Evolutionary conservation across 75 land plant genomes (phyloP), one percentile per base, ranked within the genome.

Genomic region (Sequoiadendron giganteum): DNA sequence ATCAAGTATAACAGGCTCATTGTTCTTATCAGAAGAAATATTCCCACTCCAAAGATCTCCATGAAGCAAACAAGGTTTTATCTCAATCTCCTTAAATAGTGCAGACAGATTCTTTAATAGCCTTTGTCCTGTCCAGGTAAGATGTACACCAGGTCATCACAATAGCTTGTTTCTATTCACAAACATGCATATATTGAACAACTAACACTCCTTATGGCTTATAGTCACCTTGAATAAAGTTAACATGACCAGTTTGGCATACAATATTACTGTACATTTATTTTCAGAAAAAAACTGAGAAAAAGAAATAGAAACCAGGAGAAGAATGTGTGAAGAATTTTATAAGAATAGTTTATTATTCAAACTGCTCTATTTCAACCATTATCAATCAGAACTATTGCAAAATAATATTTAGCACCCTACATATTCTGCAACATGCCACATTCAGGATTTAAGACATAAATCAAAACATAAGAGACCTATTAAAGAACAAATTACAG

Each of bases 11-110:
- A 98, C 99, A 86, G 99, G 99, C 68, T 96, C 94, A n/a, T 96
- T 97, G 61, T 91, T 90, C 86, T 92, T 93, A 90, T 98, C 96
- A 80, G 93, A 88, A 86, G 89, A 95, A 86, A 94, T 90, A 91
- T 98, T 98, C 49, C 99, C 99, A 91, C 99, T 98, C 99, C 99
- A 98, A 56, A 98, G 89, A 85, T 98, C 99, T 78, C 99, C 99
- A 89, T 98, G 99, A 49, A 98, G 92, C 90, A 98, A 92, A 88
- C 99, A 97, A 28, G 99, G 99, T 56, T 91, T 92, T 68, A 98
- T 90, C 21, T 88, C 93, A 39, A 93, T 88, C 86, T 90, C 92
- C 90, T 95, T 93, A 92, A 98, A 96, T 30, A 98, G 93, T 49
- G 89, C 83, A 25, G 87, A 87, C 91, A 98, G 55, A 81, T 93